Conservation (phyloP, 2,329 filamentous ascomycete genomes). For the Chrysoporthe cubensis region DNA sequence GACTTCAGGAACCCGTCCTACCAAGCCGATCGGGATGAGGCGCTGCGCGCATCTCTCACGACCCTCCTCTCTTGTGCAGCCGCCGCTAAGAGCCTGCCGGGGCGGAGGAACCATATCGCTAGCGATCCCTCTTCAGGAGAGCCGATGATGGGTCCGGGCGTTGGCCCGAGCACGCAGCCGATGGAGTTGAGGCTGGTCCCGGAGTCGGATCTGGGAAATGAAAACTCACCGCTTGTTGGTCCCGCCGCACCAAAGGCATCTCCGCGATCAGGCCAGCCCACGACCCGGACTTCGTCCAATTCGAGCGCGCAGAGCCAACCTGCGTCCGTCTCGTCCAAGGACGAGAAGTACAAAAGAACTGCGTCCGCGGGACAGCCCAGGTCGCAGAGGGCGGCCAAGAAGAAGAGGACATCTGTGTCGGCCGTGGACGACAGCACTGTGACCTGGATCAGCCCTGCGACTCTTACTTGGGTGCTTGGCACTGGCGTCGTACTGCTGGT, state of each 20-base stretch:
- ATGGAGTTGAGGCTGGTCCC: slow-evolving; percentile 63
- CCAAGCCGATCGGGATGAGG: slow-evolving; percentile 90
- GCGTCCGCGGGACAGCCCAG: slow-evolving; percentile 39
- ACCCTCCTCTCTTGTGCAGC: slow-evolving; percentile 94
- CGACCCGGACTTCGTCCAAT: slow-evolving; percentile 36
- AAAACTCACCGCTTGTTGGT: slow-evolving; percentile 31
- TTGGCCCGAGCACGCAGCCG: slow-evolving; percentile 55
- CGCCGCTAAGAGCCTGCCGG: slow-evolving; percentile 81
- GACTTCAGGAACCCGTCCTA: slow-evolving; percentile 75
- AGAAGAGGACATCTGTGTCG: slow-evolving; percentile 55
- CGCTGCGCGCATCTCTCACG: slow-evolving; percentile 88
- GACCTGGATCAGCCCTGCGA: slow-evolving; percentile 59
- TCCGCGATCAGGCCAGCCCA: slow-evolving; percentile 22
- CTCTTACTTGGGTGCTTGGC: slow-evolving; percentile 67
- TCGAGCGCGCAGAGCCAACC: slow-evolving; percentile 37
- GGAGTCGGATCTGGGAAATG: slow-evolving; percentile 61
- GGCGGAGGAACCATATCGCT: slow-evolving; percentile 52
- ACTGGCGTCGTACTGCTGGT: slow-evolving; percentile 71
- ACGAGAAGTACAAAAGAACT: slow-evolving; percentile 56
- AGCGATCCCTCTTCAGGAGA: slow-evolving; percentile 40
- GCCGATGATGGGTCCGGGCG: slow-evolving; percentile 40
- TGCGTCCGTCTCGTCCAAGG: slow-evolving; percentile 32
- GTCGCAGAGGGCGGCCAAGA: slow-evolving; percentile 56
- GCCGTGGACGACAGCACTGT: slow-evolving; percentile 42
- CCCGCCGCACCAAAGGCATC: slow-evolving; percentile 33